These are phyloP conservation scores for Eremothecium coryli DNA, from an alignment of 1,139 yeast genomes.

Conservation along the genomic window DNA sequence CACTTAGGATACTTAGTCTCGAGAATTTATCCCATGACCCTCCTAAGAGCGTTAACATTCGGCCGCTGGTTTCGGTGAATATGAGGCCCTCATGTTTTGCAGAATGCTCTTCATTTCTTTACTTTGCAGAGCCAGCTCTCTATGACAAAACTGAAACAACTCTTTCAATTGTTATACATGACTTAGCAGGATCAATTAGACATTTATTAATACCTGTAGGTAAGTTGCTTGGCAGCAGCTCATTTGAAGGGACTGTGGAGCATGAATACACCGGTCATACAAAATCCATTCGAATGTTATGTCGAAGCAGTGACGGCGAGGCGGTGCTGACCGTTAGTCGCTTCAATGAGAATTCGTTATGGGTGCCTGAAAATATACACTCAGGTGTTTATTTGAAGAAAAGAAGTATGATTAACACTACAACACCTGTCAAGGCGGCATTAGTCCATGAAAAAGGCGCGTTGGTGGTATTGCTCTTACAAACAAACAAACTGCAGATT, in stretches of 20 bases:
- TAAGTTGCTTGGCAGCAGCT: slow-evolving; percentile 27
- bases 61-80: slow-evolving; percentile 19
- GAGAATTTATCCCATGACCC: slow-evolving; percentile 44
- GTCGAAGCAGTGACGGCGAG: slow-evolving; percentile 56
- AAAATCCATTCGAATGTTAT: slow-evolving; percentile 61
- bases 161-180: slow-evolving; percentile 42
- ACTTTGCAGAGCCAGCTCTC: slow-evolving; percentile 30
- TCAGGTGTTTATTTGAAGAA: slow-evolving; percentile 28
- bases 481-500: slow-evolving; percentile 37
- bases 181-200: slow-evolving; percentile 41
- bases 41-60: slow-evolving; percentile 33
- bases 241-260: slow-evolving; percentile 27
- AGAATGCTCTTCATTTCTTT: slow-evolving; percentile 28
- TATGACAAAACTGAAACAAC: slow-evolving; percentile 25
- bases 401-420: slow-evolving; percentile 30
- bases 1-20: slow-evolving; percentile 41
- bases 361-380: slow-evolving; percentile 38
- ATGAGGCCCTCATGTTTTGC: slow-evolving; percentile 9
- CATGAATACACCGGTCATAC: slow-evolving; percentile 76
- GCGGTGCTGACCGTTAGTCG: slow-evolving; percentile 45
- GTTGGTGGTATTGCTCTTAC: slow-evolving; percentile 38
- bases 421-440: slow-evolving; percentile 39
- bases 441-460: slow-evolving; percentile 50
- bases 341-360: slow-evolving; percentile 50
- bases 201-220: slow-evolving; percentile 37